Conservation (phyloP, 768 basidiomycete species). For the Boletus huronensis region DNA sequence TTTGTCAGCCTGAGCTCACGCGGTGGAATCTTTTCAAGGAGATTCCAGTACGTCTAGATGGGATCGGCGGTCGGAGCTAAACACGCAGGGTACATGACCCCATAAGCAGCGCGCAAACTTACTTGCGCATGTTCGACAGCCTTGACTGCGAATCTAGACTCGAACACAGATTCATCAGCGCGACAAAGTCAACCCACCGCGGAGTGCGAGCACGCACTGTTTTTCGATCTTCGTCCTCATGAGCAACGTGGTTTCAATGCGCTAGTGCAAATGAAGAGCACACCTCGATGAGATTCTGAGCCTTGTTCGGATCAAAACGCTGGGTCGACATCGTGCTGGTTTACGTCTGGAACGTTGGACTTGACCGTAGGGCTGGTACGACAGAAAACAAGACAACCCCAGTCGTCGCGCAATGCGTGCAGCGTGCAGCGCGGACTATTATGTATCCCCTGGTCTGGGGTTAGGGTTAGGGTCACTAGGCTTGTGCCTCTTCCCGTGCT, state of each 20-base stretch:
- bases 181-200: background rate
- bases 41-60: constrained; percentile 88
- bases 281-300: constrained; percentile 91
- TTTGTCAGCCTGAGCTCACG: constrained; percentile 76
- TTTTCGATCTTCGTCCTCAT: constrained; percentile 76
- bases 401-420: background rate
- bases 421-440: no score
- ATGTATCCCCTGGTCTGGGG: constrained; percentile 12
- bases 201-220: constrained; percentile 56
- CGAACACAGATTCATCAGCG: constrained; percentile 11
- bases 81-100: constrained; percentile 1
- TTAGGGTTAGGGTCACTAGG: constrained; percentile 28
- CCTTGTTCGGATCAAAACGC: constrained; percentile 82
- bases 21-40: constrained; percentile 78
- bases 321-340: constrained; percentile 40
- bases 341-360: constrained; percentile 17
- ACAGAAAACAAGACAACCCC: background rate
- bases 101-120: constrained; percentile 23
- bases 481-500: background rate
- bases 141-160: constrained; percentile 53
- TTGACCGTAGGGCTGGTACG: background rate
- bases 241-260: constrained; percentile 21
- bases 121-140: constrained; percentile 97
- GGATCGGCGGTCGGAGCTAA: constrained; percentile 10
- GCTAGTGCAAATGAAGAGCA: constrained; percentile 21